These are phyloP conservation scores for Prunus dulcis DNA, from an alignment of 306 rosid species.

Conservation along the genomic window DNA sequence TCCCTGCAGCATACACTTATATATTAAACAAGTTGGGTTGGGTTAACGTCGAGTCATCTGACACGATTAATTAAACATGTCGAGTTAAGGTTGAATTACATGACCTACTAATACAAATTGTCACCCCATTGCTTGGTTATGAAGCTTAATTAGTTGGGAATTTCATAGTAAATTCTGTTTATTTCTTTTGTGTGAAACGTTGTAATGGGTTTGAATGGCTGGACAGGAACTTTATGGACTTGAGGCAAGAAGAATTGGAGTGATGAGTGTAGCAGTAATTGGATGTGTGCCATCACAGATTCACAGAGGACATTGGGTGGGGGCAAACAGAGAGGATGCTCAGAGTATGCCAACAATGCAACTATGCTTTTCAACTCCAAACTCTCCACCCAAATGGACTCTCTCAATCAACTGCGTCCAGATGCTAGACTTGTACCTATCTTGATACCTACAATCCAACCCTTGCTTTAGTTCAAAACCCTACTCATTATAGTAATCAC, in stretches of 20 bases:
- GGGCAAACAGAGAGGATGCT: conserved; percentile 33
- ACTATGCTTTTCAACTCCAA: conserved; percentile 44
- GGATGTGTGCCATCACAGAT: conserved; percentile 45
- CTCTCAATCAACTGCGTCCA: conserved; percentile 14
- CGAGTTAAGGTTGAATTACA: background rate
- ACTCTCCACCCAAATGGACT: conserved; percentile 19
- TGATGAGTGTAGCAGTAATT: conserved; percentile 23
- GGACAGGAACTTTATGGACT: conserved; percentile 39
- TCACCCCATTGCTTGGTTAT: background rate
- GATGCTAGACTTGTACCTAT: conserved; percentile 38
- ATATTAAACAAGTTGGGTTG: conserved; percentile 34
- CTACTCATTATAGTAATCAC: conserved; percentile 37
- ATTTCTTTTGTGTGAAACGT: background rate
- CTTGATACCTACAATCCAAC: conserved; percentile 36
- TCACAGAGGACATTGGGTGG: conserved; percentile 38
- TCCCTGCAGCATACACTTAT: conserved; percentile 35
- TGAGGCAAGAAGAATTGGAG: conserved; percentile 48
- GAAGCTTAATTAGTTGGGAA: background rate
- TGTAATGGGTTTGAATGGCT: background rate
- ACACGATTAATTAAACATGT: background rate
- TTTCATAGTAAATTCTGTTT: background rate
- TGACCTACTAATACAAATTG: background rate
- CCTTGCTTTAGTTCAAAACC: conserved; percentile 25
- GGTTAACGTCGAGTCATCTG: conserved; percentile 7
- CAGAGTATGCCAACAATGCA: conserved; percentile 30